Evolutionary conservation across 1,284 basidiomycete genomes (phyloP).

Genomic region (Cryptococcus amylolentus): DNA sequence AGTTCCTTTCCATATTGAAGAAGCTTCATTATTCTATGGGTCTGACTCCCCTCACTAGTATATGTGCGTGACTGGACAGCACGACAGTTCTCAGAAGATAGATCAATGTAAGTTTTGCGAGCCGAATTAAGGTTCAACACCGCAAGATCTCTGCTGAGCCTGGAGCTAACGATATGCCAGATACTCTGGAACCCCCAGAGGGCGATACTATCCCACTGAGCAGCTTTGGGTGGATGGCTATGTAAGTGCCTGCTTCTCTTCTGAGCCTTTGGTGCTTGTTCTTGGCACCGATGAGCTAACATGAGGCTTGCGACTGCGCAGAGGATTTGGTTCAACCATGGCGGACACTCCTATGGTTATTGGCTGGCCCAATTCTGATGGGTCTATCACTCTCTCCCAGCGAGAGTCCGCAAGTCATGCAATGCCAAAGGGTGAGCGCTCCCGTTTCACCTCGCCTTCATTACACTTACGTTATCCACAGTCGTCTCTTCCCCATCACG

Average conservation of each 20-base stretch:
- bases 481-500: constrained; percentile 51
- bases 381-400: constrained; percentile 60
- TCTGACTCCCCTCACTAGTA: constrained; percentile 9
- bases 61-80: constrained; percentile 27
- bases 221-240: constrained; percentile 60
- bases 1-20: background rate
- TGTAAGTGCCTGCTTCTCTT: constrained; percentile 52
- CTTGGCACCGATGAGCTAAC: background rate
- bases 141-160: too few relatives aligned
- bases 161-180: constrained; percentile 3
- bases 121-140: background rate
- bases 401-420: constrained; percentile 53
- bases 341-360: constrained; percentile 60
- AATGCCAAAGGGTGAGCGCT: constrained; percentile 53
- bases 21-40: background rate
- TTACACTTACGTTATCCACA: constrained; percentile 6
- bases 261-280: constrained; percentile 55
- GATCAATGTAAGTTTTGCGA: constrained; percentile 26
- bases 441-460: background rate
- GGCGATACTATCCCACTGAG: constrained; percentile 36
- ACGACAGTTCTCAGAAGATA: constrained; percentile 18
- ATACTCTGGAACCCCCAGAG: constrained; percentile 22
- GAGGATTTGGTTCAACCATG: constrained; percentile 59
- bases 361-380: constrained; percentile 61
- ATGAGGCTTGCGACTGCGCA: background rate